Conservation (phyloP, 495 filamentous ascomycete genomes). For the Penicillium alfredii region DNA sequence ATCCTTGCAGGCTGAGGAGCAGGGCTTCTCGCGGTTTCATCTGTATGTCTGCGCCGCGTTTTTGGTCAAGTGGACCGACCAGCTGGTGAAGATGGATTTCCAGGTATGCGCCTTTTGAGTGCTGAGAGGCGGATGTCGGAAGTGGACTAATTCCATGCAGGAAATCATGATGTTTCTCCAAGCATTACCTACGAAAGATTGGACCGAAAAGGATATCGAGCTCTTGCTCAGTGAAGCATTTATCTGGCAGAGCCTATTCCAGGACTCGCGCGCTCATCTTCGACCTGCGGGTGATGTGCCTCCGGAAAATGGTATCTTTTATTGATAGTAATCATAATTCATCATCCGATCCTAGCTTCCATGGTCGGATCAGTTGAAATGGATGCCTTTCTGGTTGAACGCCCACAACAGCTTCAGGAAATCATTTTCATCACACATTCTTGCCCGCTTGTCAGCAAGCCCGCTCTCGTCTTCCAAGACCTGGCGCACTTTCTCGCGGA, state of each 20-base stretch:
- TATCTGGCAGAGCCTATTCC: slow-evolving; percentile 92
- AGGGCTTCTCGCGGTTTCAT: slow-evolving; percentile 97
- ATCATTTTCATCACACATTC: slow-evolving; percentile 85
- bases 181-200: slow-evolving; percentile 84
- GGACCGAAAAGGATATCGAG: slow-evolving; percentile 98
- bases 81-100: slow-evolving; percentile 95
- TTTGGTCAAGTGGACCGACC: slow-evolving; percentile 96
- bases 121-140: too few species aligned
- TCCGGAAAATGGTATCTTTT: slow-evolving; percentile 37
- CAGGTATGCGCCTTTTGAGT: slow-evolving; percentile 40
- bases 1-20: slow-evolving; percentile 74
- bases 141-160: slow-evolving; percentile 41
- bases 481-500: slow-evolving; percentile 75
- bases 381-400: slow-evolving; percentile 87
- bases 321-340: slow-evolving; percentile 38
- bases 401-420: slow-evolving; percentile 71
- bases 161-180: slow-evolving; percentile 99
- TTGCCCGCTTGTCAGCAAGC: slow-evolving; percentile 71
- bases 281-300: slow-evolving; percentile 42
- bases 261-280: slow-evolving; percentile 80
- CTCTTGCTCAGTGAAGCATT: slow-evolving; percentile 91
- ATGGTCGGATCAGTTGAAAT: slow-evolving; percentile 89
- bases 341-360: too few species aligned
- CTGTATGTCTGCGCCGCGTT: slow-evolving; percentile 98
- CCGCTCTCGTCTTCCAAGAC: slow-evolving; percentile 72